These are phyloP conservation scores for Hypomyces perniciosus DNA, from an alignment of 2,329 filamentous ascomycete species.

Conservation along the genomic window DNA sequence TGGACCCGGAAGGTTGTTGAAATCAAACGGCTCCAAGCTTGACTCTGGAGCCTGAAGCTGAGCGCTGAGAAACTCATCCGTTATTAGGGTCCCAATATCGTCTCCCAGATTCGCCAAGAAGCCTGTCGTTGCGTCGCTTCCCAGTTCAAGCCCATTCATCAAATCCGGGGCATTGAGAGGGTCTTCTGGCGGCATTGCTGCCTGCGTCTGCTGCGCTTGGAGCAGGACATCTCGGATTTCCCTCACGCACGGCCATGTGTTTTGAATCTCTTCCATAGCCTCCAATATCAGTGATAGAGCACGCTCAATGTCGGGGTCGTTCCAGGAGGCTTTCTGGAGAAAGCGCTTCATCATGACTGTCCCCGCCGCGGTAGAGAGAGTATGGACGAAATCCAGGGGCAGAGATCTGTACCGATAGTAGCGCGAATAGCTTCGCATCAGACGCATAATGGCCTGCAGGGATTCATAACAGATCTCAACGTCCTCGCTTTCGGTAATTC, in stretches of 20 bases:
- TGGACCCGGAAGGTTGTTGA: constrained; percentile 20
- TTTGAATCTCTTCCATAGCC: constrained; percentile 46
- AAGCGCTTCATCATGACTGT: constrained; percentile 42
- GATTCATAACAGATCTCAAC: constrained; percentile 46
- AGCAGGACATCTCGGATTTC: constrained; percentile 34
- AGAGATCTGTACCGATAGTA: constrained; percentile 39
- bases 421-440: constrained; percentile 38
- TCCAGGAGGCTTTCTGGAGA: constrained; percentile 34
- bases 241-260: constrained; percentile 40
- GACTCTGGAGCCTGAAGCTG: constrained; percentile 25
- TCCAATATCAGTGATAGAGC: constrained; percentile 44
- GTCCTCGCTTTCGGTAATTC: constrained; percentile 36
- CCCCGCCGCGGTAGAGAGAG: constrained; percentile 41
- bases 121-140: constrained; percentile 18
- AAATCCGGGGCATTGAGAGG: constrained; percentile 27
- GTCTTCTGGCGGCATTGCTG: constrained; percentile 26
- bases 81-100: constrained; percentile 29
- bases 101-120: constrained; percentile 25
- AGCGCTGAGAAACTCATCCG: constrained; percentile 29
- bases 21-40: constrained; percentile 25
- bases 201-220: constrained; percentile 25
- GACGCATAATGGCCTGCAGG: constrained; percentile 37
- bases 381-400: constrained; percentile 44
- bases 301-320: constrained; percentile 40
- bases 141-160: constrained; percentile 28